Evolutionary conservation across 768 basidiomycete genomes (phyloP).

Genomic region (Termitomyces heimii): DNA sequence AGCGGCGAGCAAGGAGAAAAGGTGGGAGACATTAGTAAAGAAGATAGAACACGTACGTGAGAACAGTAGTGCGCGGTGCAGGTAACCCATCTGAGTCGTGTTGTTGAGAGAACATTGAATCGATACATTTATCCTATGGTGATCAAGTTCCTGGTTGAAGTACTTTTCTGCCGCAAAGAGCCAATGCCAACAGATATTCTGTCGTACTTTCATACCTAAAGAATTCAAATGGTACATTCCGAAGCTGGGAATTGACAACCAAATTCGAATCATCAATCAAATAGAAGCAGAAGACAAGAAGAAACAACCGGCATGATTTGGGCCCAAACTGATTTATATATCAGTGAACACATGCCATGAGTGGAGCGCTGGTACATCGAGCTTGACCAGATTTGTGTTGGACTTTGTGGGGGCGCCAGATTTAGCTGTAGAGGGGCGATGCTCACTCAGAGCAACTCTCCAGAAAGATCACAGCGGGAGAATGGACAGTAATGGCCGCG

Average conservation of each 20-base stretch:
- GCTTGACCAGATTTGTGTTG: neutral
- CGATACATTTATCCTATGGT: too few species aligned
- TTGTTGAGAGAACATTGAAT: too few species aligned
- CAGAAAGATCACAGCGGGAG: neutral
- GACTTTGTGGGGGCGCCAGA: neutral
- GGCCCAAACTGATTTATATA: neutral
- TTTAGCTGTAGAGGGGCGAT: neutral
- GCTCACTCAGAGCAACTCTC: neutral
- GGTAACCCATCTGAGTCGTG: too few species aligned
- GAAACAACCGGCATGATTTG: neutral
- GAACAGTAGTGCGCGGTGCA: too few species aligned
- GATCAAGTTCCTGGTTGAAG: too few species aligned
- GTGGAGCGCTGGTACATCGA: neutral
- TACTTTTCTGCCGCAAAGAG: too few species aligned
- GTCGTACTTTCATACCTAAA: neutral
- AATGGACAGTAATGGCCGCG: neutral
- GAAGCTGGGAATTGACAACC: neutral
- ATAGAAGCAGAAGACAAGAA: neutral
- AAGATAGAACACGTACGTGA: too few species aligned
- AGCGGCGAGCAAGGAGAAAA: too few species aligned
- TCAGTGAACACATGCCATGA: too few species aligned
- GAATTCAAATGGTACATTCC: neutral
- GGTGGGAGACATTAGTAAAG: too few species aligned
- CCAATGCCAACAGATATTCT: too few species aligned
- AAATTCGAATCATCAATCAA: neutral